These are phyloP conservation scores for Orbilia quercus DNA, from an alignment of 2,329 filamentous ascomycete species.

Conservation along the genomic window DNA sequence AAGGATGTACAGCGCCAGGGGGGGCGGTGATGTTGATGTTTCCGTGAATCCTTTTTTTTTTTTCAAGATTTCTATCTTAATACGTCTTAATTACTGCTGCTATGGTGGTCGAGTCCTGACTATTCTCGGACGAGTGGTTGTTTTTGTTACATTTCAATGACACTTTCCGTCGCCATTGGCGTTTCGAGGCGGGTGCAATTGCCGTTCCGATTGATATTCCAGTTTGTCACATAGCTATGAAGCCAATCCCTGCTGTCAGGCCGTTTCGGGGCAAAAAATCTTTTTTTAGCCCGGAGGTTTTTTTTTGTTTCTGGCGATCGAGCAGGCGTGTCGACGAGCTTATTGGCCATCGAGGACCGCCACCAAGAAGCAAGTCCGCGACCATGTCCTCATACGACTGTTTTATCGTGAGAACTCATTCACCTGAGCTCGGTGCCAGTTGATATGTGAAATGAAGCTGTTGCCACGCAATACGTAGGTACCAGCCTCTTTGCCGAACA, in stretches of 20 bases:
- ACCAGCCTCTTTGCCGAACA: no score
- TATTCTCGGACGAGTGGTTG: slow-evolving; percentile 31
- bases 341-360: no score
- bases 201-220: slow-evolving; percentile 41
- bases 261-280: slow-evolving; percentile 19
- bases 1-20: not conserved
- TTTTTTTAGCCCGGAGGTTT: slow-evolving; percentile 24
- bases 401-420: not conserved
- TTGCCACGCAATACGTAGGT: slow-evolving; percentile 16
- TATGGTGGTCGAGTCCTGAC: slow-evolving; percentile 8
- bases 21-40: slow-evolving; percentile 12
- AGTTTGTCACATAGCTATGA: slow-evolving; percentile 16
- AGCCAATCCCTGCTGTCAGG: slow-evolving; percentile 18
- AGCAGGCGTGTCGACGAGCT: not conserved
- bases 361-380: no score
- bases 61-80: slow-evolving; percentile 16
- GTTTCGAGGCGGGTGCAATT: slow-evolving; percentile 39
- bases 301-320: no score
- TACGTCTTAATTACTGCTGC: slow-evolving; percentile 16
- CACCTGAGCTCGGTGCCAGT: no score
- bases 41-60: slow-evolving; percentile 12
- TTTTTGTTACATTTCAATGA: slow-evolving; percentile 25
- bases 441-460: not conserved
- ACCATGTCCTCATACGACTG: not conserved
- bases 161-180: slow-evolving; percentile 20